Evolutionary conservation across 768 basidiomycete species (phyloP), one percentile per base, ranked within the genome.

Genomic region (Calvatia gigantea): DNA sequence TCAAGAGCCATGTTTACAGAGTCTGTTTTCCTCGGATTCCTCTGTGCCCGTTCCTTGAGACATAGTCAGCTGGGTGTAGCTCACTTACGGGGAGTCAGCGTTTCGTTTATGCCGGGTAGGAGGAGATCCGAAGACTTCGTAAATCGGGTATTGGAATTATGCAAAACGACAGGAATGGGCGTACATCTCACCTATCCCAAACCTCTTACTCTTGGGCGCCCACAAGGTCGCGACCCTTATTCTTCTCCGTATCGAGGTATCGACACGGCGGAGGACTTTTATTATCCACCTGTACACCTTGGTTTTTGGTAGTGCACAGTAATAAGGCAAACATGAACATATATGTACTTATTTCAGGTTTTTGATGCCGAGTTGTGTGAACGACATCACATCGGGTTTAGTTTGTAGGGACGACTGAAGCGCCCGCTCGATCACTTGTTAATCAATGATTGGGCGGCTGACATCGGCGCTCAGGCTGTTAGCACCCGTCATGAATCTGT

Each of bases 1-100:
- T 25, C 33, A 15, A 35, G 48, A 37, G 48, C 48, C 21, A 49
- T 49, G 48, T 49, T 49, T 35, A 37, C 48, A 17, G 48, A 49
- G 21, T 38, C 32, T 21, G 12, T n/a, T 12, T 35, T 49, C 32
- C 32, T 49, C 19, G 48, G 38, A 6, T 49, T 49, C 19, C 48
- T 49, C 29, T 25, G 33, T 21, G 48, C 48, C 33, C 14, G 48
- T 6, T 25, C 48, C 6, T 4, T 49, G 4, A 33, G 33, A 14
- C 33, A 49, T 38, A 21, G n/a, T 14, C 33, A 49, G n/a, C 48
- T 49, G 14, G 32, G 23, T 23, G 48, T 49, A 14, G 21, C 48
- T 1, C 48, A 49, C 32, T 11, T 49, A 35, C 21, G 33, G 33
- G 38, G 33, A 23, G 48, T 37, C 11, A 49, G 21, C 14, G 48